Base-by-base conservation (phyloP, 2,329 filamentous ascomycete genomes). In the Hortaea sp. region DNA sequence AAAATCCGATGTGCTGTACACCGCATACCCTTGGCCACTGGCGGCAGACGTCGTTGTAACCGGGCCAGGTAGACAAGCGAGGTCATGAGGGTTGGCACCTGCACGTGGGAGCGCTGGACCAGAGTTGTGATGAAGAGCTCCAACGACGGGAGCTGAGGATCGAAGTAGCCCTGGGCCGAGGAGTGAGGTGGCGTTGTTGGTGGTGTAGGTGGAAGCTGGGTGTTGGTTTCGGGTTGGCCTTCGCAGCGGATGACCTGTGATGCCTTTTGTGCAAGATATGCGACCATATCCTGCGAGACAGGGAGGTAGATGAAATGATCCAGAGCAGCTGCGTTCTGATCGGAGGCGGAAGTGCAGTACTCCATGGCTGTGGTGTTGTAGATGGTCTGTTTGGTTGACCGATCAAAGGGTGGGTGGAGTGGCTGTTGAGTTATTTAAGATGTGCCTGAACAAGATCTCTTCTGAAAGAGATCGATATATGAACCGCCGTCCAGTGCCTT, bases 1-100 rank as follows among this genome's bases (percentile, higher is more conserved):
- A 98, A 97, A 75, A 98, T 97, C 60, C 92, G 85, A 74, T 98
- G 92, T 41, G 90, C 88, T 27, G 92, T 97, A 75, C 92, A 97
- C 59, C 85, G 83, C 70, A 97, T 87, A 54, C 92, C 92, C 71
- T 95, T 95, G 58, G 92, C 90, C 63, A 95, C 88, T 49, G 90
- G 86, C 56, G 94, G 90, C 29, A 98, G 81, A 57, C 86, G 83
- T 43, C 83, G 77, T 69, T 84, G 85, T 61, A 98, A 78, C 50
- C 89, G 81, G 62, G 78, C 80, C 47, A 98, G 82, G 75, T 95
- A 98, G 65, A 97, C 88, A 37, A 98, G 78, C 6, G 89, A 89
- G 32, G 88, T 90, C 92, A 98, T 97, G 56, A 98, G 78, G 6
- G 92, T 98, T 9, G 92, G 87, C 44, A 95, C 89, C 74, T 97